Evolutionary conservation across 129 eudicot genomes (phyloP), one percentile per base, ranked within the genome.

Genomic region (Escallonia herrerae): DNA sequence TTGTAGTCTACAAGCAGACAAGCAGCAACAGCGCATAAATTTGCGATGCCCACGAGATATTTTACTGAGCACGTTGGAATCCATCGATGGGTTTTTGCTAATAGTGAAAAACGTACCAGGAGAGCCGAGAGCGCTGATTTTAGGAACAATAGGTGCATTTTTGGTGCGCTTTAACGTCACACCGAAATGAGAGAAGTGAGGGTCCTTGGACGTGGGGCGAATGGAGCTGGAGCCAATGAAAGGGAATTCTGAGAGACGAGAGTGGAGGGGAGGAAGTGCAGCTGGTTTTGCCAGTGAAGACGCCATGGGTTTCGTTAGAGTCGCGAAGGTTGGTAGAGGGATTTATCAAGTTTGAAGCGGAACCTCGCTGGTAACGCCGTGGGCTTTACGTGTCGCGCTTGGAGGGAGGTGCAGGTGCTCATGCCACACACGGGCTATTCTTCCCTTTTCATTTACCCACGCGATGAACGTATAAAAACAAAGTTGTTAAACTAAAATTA

Each of bases 51-150:
- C 43, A 56, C 43, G 43, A 2, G 46, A 57, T 39, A 5, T 45
- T 65, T 49, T n/a, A 7, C 40, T 5, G 12, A 40, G n/a, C 33
- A 5, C 15, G 14, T 8, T 14, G 6, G 48, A 59, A 59, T 6
- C 59, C 69, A 41, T 22, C 22, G 15, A 33, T 33, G 2, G 62
- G 59, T 45, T 45, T 45, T 5, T 45, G 49, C 49, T 5, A 45
- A n/a, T 5, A 40, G 6, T 40, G 8, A 64, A 41, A 53, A 43
- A 41, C 4, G 37, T 56, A 78, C 84, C 87, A 15, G 82, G 66
- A 68, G 82, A 56, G 42, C 7, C 33, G 9, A 76, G 84, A 59
- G 84, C 84, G 47, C 77, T 77, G 57, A 79, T 69, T 4, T 64
- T 37, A 6, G 84, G 82, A 10, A 66, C 7, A 56, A 45, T 15